A percentile compares a stretch with the other conserved stretches of the same genome.
These are phyloP conservation scores for Fereydounia khargensis DNA, from an alignment of 1,284 basidiomycete genomes.

Conservation along the genomic window DNA sequence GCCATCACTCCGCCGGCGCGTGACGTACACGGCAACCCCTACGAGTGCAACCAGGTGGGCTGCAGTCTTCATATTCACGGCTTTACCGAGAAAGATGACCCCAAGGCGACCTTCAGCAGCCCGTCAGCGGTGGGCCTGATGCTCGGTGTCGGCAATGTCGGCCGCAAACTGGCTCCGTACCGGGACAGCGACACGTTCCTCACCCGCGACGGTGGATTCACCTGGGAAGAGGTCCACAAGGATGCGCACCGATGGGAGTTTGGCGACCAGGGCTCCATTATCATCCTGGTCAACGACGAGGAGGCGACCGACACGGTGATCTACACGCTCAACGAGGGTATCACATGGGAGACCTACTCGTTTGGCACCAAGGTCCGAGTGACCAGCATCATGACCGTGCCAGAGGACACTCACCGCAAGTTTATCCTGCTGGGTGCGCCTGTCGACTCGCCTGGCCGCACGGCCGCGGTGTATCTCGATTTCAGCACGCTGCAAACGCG, in stretches of 20 bases:
- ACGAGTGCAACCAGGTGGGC: slow-evolving; percentile 71
- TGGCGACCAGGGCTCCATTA: slow-evolving; percentile 90
- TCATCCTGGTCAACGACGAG: slow-evolving; percentile 93
- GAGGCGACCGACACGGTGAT: slow-evolving; percentile 83
- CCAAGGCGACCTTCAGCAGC: slow-evolving; percentile 84
- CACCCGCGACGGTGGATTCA: slow-evolving; percentile 91
- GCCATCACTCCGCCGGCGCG: slow-evolving; percentile 69
- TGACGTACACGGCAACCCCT: slow-evolving; percentile 76
- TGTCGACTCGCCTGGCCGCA: slow-evolving; percentile 61
- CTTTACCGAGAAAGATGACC: slow-evolving; percentile 87
- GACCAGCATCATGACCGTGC: slow-evolving; percentile 78
- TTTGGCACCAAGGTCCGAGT: slow-evolving; percentile 80
- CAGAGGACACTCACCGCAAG: slow-evolving; percentile 81
- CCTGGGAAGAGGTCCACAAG: slow-evolving; percentile 97
- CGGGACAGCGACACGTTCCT: slow-evolving; percentile 91
- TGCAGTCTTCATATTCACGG: slow-evolving; percentile 91
- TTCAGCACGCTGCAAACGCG: slow-evolving; percentile 67
- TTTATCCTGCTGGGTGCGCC: slow-evolving; percentile 81
- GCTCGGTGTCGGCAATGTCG: slow-evolving; percentile 97
- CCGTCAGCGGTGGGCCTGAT: slow-evolving; percentile 88
- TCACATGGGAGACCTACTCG: slow-evolving; percentile 80
- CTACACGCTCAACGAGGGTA: slow-evolving; percentile 84
- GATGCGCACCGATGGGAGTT: slow-evolving; percentile 98
- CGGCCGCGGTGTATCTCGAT: slow-evolving; percentile 81
- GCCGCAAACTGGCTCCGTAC: slow-evolving; percentile 76